phyloP scores from a whole-genome alignment of 768 basidiomycete species.

The Leccinum truebloodii region DNA sequence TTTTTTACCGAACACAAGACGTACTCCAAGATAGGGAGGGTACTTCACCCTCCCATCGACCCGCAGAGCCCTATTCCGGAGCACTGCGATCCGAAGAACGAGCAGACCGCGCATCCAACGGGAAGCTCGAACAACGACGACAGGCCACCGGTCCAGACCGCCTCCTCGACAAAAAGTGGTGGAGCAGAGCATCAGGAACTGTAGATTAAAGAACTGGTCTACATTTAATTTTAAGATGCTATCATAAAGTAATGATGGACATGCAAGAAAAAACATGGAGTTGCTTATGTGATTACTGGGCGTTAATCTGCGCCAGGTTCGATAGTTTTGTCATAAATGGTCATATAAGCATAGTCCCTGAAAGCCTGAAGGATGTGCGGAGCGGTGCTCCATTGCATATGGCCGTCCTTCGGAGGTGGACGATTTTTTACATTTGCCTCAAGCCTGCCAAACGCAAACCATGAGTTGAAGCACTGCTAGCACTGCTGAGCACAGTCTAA shows the following conservation, averaged over 20 bases:
- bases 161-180: constrained; percentile 10
- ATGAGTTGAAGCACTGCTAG: constrained; percentile 20
- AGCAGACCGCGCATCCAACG: constrained; percentile 29
- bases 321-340: constrained; percentile 29
- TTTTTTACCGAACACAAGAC: constrained; percentile 84
- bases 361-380: constrained; percentile 2
- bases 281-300: constrained; percentile 12
- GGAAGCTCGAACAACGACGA: constrained; percentile 28
- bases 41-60: constrained; percentile 76
- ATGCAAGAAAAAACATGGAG: constrained; percentile 26
- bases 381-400: neutral
- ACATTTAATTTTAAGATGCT: constrained; percentile 15
- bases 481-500: constrained; percentile 27
- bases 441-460: constrained; percentile 29
- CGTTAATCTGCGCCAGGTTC: constrained; percentile 1
- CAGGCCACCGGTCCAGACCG: constrained; percentile 30
- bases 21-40: constrained; percentile 77
- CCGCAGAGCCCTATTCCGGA: constrained; percentile 71
- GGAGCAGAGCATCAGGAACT: constrained; percentile 28
- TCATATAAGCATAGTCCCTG: constrained; percentile 27
- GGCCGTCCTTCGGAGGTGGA: neutral
- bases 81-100: constrained; percentile 70
- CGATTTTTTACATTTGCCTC: constrained; percentile 21
- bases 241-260: constrained; percentile 24
- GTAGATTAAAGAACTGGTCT: constrained; percentile 26